A percentile compares a stretch with the other conserved stretches of the same genome.
Evolutionary conservation across 1,139 yeast species (phyloP).

Genomic region (Hyphopichia burtonii): DNA sequence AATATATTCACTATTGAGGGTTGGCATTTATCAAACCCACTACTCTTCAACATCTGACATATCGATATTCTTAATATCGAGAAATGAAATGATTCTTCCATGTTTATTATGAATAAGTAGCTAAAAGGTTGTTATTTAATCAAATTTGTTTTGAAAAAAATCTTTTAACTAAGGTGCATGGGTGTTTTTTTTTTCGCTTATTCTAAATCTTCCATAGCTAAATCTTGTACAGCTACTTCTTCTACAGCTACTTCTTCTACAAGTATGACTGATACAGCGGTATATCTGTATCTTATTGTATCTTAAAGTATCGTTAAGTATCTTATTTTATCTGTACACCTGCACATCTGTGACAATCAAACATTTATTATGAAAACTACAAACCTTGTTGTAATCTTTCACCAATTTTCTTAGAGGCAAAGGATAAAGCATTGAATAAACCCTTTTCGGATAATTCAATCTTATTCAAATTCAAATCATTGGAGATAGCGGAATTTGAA

Average conservation of each 20-base stretch:
- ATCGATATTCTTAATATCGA: slow-evolving; percentile 62
- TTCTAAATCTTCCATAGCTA: too few species aligned
- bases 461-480: slow-evolving; percentile 55
- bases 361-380: slow-evolving; percentile 15
- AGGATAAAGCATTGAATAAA: slow-evolving; percentile 80
- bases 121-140: too few species aligned
- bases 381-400: slow-evolving; percentile 83
- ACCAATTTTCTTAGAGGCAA: slow-evolving; percentile 83
- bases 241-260: too few species aligned
- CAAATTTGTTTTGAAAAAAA: too few species aligned
- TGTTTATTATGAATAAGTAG: slow-evolving; percentile 7
- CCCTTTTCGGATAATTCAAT: slow-evolving; percentile 89
- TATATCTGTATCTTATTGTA: too few species aligned
- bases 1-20: slow-evolving; percentile 61
- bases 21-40: slow-evolving; percentile 71
- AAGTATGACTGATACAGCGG: too few species aligned
- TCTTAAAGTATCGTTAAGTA: too few species aligned
- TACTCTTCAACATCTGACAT: slow-evolving; percentile 64
- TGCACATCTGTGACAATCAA: too few species aligned
- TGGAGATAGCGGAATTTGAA: slow-evolving; percentile 24
- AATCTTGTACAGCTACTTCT: too few species aligned
- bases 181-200: too few species aligned
- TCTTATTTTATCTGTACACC: too few species aligned
- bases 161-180: too few species aligned
- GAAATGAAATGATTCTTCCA: slow-evolving; percentile 50